phyloP scores from a whole-genome alignment of 768 basidiomycete genomes.

The Thelephora ganbajun region DNA sequence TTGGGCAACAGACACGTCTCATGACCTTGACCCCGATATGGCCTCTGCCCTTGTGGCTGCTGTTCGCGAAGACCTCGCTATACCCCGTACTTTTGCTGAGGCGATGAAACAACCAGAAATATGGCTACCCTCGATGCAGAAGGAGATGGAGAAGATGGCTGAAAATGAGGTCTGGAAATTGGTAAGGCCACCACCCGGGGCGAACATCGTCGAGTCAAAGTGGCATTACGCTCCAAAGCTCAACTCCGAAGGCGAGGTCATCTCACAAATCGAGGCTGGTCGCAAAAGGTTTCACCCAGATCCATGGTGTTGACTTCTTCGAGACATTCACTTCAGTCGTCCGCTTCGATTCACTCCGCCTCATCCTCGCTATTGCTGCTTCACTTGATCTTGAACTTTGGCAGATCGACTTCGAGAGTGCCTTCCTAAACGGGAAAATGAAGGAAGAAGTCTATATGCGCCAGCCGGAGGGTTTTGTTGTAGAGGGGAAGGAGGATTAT shows the following conservation, averaged over 20 bases:
- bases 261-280: conserved; percentile 19
- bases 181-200: conserved; percentile 2
- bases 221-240: conserved; percentile 1
- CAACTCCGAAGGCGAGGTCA: neutral
- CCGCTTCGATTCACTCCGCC: conserved; percentile 11
- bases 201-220: conserved; percentile 4
- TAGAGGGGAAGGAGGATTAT: neutral
- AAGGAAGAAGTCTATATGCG: conserved; percentile 28
- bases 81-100: neutral
- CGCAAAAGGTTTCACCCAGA: conserved; percentile 22
- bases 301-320: conserved; percentile 19
- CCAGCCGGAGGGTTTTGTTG: conserved; percentile 18
- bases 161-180: neutral
- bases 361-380: conserved; percentile 15
- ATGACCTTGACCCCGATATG: neutral
- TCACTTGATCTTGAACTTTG: conserved; percentile 6
- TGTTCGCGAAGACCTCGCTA: neutral
- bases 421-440: conserved; percentile 25
- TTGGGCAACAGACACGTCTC: neutral
- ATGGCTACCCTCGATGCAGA: conserved; percentile 3
- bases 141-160: conserved; percentile 4
- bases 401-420: conserved; percentile 7
- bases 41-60: neutral
- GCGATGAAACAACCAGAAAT: neutral
- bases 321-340: conserved; percentile 14